These are phyloP conservation scores for Trichophyton schoenleinii DNA, from an alignment of 2,329 filamentous ascomycete genomes.

Conservation along the genomic window DNA sequence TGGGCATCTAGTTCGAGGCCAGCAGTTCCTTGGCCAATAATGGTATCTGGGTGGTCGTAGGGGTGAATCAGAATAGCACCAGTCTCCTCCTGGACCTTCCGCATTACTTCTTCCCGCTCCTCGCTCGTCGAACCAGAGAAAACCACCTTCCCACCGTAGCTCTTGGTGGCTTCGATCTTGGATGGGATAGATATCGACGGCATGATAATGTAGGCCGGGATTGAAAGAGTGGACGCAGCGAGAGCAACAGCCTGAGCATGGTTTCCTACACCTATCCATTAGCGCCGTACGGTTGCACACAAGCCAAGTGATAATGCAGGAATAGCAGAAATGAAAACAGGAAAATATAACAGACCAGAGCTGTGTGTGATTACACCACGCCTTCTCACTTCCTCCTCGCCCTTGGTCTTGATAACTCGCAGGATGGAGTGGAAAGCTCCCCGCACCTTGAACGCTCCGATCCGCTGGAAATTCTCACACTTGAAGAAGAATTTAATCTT, in stretches of 20 bases:
- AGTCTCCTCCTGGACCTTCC: conserved; percentile 55
- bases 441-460: conserved; percentile 85
- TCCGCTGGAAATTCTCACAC: conserved; percentile 82
- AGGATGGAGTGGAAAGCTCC: conserved; percentile 81
- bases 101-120: conserved; percentile 69
- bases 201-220: conserved; percentile 87
- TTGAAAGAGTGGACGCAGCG: conserved; percentile 58
- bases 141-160: conserved; percentile 64
- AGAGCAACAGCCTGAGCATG: conserved; percentile 88
- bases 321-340: conserved; percentile 1
- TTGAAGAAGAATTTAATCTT: conserved; percentile 77
- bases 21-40: conserved; percentile 85
- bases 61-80: conserved; percentile 73
- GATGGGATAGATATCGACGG: conserved; percentile 69
- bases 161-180: conserved; percentile 71
- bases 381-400: conserved; percentile 47
- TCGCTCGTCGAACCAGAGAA: conserved; percentile 69
- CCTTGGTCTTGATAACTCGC: conserved; percentile 50
- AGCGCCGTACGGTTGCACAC: not conserved
- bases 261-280: conserved; percentile 51
- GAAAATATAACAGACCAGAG: conserved; percentile 48
- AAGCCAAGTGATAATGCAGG: not conserved
- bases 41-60: conserved; percentile 84
- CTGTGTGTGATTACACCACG: conserved; percentile 82
- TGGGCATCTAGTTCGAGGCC: conserved; percentile 73